phyloP scores from a whole-genome alignment of 2,329 filamentous ascomycete species.

The Bertia moriformis region DNA sequence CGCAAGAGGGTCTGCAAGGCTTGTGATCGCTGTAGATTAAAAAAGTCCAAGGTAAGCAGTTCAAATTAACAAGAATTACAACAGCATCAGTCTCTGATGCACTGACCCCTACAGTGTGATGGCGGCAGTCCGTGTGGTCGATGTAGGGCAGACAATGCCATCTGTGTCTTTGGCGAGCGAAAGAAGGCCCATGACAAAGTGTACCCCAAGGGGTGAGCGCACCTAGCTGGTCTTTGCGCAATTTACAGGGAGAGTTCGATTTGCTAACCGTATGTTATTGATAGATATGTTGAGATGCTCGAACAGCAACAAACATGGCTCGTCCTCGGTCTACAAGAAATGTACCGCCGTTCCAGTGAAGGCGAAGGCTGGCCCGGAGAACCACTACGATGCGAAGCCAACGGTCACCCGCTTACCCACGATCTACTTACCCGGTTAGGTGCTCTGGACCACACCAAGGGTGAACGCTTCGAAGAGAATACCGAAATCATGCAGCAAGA shows the following conservation, averaged over 20 bases:
- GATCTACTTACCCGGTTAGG: conserved; percentile 46
- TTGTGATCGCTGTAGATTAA: conserved; percentile 49
- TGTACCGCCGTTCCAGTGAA: conserved; percentile 35
- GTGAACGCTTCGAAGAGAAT: conserved; percentile 42
- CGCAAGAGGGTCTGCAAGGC: conserved; percentile 53
- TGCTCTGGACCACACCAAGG: conserved; percentile 35
- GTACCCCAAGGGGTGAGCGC: conserved; percentile 49
- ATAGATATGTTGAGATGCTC: conserved; percentile 50
- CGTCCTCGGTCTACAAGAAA: conserved; percentile 42
- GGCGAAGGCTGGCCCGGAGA: conserved; percentile 40
- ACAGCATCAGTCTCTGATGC: conserved; percentile 2
- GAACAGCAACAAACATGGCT: conserved; percentile 51
- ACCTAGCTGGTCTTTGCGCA: conserved; percentile 3
- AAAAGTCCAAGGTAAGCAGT: conserved; percentile 47
- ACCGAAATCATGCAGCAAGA: conserved; percentile 35
- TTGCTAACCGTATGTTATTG: conserved; percentile 1
- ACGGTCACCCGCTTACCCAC: conserved; percentile 45
- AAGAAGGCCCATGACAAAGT: conserved; percentile 55
- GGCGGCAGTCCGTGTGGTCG: conserved; percentile 44
- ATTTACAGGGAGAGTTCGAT: conserved; percentile 3
- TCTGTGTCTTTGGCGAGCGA: conserved; percentile 49
- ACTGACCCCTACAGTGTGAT: conserved; percentile 32
- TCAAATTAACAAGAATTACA: neutral
- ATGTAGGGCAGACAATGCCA: conserved; percentile 48
- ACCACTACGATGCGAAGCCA: conserved; percentile 29